Percentiles rank a stretch among this genome's conserved stretches.
These are phyloP conservation scores for Apiospora kogelbergensis DNA, from an alignment of 2,329 filamentous ascomycete genomes.

Conservation along the genomic window DNA sequence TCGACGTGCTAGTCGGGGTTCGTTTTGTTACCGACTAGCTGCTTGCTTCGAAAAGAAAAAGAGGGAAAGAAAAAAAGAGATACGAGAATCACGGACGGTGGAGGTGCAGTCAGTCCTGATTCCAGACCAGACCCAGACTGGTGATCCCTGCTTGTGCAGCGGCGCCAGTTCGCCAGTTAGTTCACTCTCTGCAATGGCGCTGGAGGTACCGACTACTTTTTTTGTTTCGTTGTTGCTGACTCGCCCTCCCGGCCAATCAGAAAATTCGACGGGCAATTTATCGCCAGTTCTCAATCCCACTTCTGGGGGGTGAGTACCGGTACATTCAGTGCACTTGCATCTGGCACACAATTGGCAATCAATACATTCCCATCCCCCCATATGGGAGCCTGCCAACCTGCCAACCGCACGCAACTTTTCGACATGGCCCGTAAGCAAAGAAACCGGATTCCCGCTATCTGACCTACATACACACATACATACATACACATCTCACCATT, in stretches of 20 bases:
- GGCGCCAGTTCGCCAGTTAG: not conserved
- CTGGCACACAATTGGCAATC: not conserved
- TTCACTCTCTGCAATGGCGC: not conserved
- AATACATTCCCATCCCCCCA: not conserved
- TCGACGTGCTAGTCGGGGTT: too few species aligned
- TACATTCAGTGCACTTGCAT: not conserved
- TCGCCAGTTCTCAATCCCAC: not conserved
- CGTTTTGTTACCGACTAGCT: too few species aligned
- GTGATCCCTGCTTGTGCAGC: not conserved
- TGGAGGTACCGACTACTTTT: not conserved
- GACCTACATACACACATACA: not conserved
- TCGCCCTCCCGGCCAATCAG: not conserved
- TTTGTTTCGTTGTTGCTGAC: not conserved
- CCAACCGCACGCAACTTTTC: not conserved
- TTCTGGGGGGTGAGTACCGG: not conserved
- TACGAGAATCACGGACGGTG: slow-evolving; percentile 7
- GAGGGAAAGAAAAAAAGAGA: not conserved
- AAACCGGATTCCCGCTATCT: not conserved
- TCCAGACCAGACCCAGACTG: slow-evolving; percentile 6
- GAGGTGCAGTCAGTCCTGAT: not conserved
- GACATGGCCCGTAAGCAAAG: not conserved
- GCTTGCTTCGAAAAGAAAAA: not conserved
- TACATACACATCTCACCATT: too few species aligned
- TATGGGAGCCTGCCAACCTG: not conserved
- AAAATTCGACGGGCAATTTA: slow-evolving; percentile 3